A percentile compares a stretch with the other conserved stretches of the same genome.
Evolutionary conservation across 306 rosid genomes (phyloP).

Genomic region (Arachis stenosperma): DNA sequence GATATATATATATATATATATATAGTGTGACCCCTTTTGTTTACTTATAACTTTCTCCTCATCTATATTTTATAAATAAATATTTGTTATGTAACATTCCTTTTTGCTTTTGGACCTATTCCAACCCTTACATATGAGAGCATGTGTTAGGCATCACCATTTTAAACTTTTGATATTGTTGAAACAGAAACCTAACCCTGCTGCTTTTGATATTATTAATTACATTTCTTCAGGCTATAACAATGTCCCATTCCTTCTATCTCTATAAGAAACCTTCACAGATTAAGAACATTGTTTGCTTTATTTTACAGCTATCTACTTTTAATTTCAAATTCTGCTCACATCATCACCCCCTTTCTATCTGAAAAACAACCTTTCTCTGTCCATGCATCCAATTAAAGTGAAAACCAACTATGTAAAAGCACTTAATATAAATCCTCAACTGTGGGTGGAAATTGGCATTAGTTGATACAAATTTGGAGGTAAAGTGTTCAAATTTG

Average conservation of each 20-base stretch:
- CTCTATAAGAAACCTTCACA: not conserved
- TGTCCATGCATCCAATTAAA: not conserved
- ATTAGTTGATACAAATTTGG: slow-evolving; percentile 25
- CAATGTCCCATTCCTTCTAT: not conserved
- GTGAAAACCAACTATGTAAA: not conserved
- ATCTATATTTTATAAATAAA: too few relatives aligned
- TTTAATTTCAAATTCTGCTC: not conserved
- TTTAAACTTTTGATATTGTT: not conserved
- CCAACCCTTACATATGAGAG: too few relatives aligned
- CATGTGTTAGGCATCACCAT: too few relatives aligned
- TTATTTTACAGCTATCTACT: not conserved
- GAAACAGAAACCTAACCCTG: not conserved
- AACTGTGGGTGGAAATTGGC: not conserved
- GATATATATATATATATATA: too few relatives aligned
- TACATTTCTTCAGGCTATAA: not conserved
- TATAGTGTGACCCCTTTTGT: too few relatives aligned
- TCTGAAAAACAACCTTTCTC: not conserved
- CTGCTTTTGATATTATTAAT: not conserved
- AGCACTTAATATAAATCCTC: slow-evolving; percentile 3
- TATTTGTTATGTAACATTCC: too few relatives aligned
- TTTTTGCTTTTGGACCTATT: too few relatives aligned
- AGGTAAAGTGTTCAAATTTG: slow-evolving; percentile 23
- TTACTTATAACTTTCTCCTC: too few relatives aligned
- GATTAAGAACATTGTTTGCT: not conserved
- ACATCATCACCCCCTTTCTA: too few relatives aligned